phyloP scores from a whole-genome alignment of 164 flowering plant genomes.

The Annona cherimola region DNA sequence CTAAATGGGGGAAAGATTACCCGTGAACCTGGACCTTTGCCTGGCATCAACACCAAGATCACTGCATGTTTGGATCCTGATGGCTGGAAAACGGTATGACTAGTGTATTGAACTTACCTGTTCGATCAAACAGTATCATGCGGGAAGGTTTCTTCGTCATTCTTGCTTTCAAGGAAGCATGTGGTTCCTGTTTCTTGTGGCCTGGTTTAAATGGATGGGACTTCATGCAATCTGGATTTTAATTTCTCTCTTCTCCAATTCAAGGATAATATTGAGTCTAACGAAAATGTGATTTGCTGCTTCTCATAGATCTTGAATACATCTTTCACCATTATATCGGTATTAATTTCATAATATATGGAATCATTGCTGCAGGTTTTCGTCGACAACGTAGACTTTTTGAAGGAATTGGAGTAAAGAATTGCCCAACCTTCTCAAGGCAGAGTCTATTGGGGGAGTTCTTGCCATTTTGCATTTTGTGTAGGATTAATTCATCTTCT shows the following conservation, averaged over 20 bases:
- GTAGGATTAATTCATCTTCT: not conserved
- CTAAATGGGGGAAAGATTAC: conserved; percentile 78
- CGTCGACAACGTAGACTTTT: conserved; percentile 82
- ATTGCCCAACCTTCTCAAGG: not conserved
- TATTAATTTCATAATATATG: not conserved
- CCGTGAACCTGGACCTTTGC: conserved; percentile 95
- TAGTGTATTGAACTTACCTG: no score
- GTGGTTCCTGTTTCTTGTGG: not conserved
- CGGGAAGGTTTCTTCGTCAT: no score
- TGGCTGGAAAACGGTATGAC: conserved; percentile 91
- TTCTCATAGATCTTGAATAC: not conserved
- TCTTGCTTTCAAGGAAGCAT: no score
- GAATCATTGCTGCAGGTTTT: conserved; percentile 53
- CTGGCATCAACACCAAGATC: conserved; percentile 92
- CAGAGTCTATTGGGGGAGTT: not conserved
- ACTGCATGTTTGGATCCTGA: conserved; percentile 98
- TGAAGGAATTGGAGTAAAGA: conserved; percentile 72
- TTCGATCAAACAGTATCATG: no score
- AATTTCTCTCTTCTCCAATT: not conserved
- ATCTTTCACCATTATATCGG: not conserved
- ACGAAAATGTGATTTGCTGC: not conserved
- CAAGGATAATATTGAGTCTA: no score
- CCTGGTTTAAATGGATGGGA: not conserved
- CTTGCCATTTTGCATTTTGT: not conserved
- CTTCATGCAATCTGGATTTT: not conserved